A percentile compares a stretch with the other conserved stretches of the same genome.
Conservation (phyloP, 805 yeast species). For the Nakazawaea populi region DNA sequence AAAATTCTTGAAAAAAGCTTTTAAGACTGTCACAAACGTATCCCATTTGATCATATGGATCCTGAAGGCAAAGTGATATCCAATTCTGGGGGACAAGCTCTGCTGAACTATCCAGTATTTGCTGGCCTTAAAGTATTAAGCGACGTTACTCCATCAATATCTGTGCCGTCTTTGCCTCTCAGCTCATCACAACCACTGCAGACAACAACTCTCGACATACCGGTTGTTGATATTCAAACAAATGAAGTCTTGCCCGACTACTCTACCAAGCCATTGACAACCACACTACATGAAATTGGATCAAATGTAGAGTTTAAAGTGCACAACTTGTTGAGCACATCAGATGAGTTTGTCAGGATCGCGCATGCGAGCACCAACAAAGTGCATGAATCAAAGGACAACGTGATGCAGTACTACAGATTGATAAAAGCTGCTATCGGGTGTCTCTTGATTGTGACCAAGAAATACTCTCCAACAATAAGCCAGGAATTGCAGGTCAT, state of each 20-base stretch:
- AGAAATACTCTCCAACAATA: conserved; percentile 19
- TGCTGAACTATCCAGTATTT: no score
- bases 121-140: no score
- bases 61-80: no score
- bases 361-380: not conserved
- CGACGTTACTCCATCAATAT: no score
- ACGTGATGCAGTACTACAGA: conserved; percentile 21
- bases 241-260: not conserved
- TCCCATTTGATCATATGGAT: no score
- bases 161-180: no score
- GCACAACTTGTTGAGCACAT: conserved; percentile 1
- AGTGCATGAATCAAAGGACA: conserved; percentile 13
- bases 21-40: no score
- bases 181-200: not conserved
- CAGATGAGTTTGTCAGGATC: conserved; percentile 1
- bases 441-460: conserved; percentile 27
- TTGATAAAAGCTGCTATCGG: conserved; percentile 31
- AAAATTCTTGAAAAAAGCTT: no score
- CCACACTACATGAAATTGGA: not conserved
- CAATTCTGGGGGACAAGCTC: no score
- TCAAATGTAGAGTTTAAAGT: not conserved
- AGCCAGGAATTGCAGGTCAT: conserved; percentile 26
- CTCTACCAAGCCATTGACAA: not conserved
- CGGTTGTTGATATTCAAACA: no score
- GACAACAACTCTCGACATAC: not conserved